Conservation (phyloP, 805 yeast species). For the Soucietia sequanensis region DNA sequence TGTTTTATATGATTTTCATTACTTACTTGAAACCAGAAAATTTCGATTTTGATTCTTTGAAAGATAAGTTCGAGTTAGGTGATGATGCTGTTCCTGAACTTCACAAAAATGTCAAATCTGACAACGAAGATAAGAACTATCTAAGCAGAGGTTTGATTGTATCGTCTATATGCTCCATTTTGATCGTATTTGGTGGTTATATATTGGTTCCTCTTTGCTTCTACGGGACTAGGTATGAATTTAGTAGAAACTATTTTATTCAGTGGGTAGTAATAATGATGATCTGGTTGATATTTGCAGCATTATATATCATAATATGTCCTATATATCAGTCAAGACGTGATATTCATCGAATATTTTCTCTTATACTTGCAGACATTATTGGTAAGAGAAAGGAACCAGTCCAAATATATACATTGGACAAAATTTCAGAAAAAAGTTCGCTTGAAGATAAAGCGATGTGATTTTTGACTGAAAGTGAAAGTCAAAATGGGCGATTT, state of each 20-base stretch:
- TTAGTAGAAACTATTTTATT: conserved; percentile 33
- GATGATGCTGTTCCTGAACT: conserved; percentile 34
- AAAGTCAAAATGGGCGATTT: too few relatives aligned
- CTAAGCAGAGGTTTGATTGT: conserved; percentile 20
- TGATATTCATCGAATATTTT: too few relatives aligned
- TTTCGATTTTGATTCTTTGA: conserved; percentile 22
- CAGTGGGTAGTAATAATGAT: conserved; percentile 36
- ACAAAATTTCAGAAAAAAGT: too few relatives aligned
- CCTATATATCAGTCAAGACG: conserved; percentile 36
- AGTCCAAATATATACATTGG: too few relatives aligned
- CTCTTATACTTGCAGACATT: too few relatives aligned
- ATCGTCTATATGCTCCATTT: conserved; percentile 18
- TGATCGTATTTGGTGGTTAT: conserved; percentile 18
- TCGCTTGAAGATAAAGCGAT: too few relatives aligned
- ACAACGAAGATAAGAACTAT: conserved; percentile 13
- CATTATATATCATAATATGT: conserved; percentile 31
- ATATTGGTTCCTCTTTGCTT: conserved; percentile 28
- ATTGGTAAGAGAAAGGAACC: too few relatives aligned
- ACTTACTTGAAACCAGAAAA: conserved; percentile 14
- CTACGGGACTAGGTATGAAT: conserved; percentile 31
- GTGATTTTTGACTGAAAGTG: too few relatives aligned
- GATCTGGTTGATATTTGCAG: conserved; percentile 35
- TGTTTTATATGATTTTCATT: conserved; percentile 23
- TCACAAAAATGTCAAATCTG: conserved; percentile 20
- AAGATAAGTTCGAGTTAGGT: conserved; percentile 16